A percentile compares a stretch with the other conserved stretches of the same genome.
These are phyloP conservation scores for Rhizopus arrhizus DNA, from an alignment of 371 early-diverging fungal genomes.

Conservation along the genomic window DNA sequence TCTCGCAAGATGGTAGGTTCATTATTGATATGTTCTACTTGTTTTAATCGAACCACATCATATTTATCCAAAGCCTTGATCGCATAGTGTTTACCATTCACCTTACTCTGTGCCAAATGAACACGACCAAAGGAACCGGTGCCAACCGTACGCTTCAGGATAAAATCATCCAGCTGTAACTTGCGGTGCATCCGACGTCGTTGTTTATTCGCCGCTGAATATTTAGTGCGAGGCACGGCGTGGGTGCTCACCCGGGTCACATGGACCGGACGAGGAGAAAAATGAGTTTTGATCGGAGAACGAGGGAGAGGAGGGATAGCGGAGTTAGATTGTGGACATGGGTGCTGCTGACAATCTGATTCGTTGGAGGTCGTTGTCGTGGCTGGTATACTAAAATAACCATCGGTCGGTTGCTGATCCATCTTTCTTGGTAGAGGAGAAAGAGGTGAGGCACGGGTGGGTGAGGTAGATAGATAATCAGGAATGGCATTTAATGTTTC, in stretches of 20 bases:
- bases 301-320: slow-evolving; percentile 11
- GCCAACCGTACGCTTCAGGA: slow-evolving; percentile 62
- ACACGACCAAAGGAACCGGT: slow-evolving; percentile 75
- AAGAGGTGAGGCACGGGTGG: slow-evolving; percentile 31
- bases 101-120: slow-evolving; percentile 58
- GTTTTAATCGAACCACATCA: slow-evolving; percentile 92
- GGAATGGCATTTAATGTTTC: slow-evolving; percentile 8
- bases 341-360: slow-evolving; percentile 1
- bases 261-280: slow-evolving; percentile 21
- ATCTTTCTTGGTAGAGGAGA: slow-evolving; percentile 27
- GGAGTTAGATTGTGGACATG: slow-evolving; percentile 12
- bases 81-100: slow-evolving; percentile 67
- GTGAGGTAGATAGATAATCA: slow-evolving; percentile 28
- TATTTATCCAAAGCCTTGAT: slow-evolving; percentile 92
- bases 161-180: slow-evolving; percentile 34
- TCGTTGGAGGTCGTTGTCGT: neutral
- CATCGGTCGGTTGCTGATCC: slow-evolving; percentile 12
- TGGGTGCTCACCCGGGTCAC: slow-evolving; percentile 23
- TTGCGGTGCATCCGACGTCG: slow-evolving; percentile 29
- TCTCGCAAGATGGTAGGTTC: slow-evolving; percentile 86
- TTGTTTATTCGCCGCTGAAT: neutral
- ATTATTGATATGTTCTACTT: slow-evolving; percentile 89
- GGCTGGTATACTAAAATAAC: slow-evolving; percentile 20
- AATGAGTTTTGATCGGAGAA: slow-evolving; percentile 22
- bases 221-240: slow-evolving; percentile 24